These are phyloP conservation scores for Ogataea nitratoaversa DNA, from an alignment of 805 yeast species.

Conservation along the genomic window DNA sequence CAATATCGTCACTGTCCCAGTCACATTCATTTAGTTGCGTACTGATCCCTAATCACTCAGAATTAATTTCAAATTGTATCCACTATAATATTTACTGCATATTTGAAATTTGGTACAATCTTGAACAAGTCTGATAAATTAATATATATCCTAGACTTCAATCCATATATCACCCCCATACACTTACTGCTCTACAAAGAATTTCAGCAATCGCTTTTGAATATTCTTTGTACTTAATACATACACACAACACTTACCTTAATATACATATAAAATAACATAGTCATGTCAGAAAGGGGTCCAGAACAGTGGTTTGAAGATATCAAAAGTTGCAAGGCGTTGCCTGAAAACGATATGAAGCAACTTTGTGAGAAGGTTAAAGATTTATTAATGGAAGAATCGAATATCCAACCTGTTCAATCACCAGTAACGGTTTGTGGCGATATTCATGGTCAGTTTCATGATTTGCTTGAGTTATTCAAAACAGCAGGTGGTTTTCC, in stretches of 20 bases:
- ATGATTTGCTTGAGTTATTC: slow-evolving; percentile 88
- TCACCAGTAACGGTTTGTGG: slow-evolving; percentile 98
- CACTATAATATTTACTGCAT: no score
- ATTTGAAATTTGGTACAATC: no score
- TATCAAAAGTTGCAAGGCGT: slow-evolving; percentile 81
- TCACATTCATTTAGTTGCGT: no score
- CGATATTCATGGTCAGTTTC: slow-evolving; percentile 95
- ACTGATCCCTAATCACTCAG: no score
- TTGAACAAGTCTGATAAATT: no score
- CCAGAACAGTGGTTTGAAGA: slow-evolving; percentile 97
- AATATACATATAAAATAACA: slow-evolving; percentile 1
- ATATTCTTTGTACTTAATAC: no score
- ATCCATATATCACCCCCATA: no score
- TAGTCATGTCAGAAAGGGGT: slow-evolving; percentile 63
- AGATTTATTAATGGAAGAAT: slow-evolving; percentile 84
- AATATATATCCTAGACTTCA: no score
- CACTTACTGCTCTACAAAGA: no score
- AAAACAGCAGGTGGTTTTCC: slow-evolving; percentile 94
- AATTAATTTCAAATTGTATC: no score
- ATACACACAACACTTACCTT: not conserved
- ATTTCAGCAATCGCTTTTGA: no score
- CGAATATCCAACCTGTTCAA: slow-evolving; percentile 90
- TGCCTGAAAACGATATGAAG: slow-evolving; percentile 92
- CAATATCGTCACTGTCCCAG: no score
- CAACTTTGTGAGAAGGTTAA: slow-evolving; percentile 93